phyloP scores from a whole-genome alignment of 2,329 filamentous ascomycete genomes.

The Tolypocladium tundrense region DNA sequence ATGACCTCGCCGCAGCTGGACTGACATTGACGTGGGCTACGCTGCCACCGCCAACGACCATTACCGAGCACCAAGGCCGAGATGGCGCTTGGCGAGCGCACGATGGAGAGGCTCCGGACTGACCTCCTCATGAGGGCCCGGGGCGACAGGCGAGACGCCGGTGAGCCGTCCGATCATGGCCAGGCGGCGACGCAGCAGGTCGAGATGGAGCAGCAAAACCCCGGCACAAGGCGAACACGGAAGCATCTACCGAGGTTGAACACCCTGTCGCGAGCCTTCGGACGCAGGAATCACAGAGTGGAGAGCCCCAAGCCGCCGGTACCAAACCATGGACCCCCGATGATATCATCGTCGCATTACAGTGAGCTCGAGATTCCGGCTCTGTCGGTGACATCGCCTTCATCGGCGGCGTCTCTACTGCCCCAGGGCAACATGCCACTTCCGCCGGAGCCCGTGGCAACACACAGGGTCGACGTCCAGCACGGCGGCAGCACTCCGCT shows the following conservation, averaged over 20 bases:
- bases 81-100: conserved; percentile 11
- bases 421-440: background rate
- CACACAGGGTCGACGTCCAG: background rate
- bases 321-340: conserved; percentile 2
- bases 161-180: background rate
- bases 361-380: background rate
- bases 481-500: background rate
- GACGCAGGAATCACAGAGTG: background rate
- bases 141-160: conserved; percentile 12
- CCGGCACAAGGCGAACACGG: background rate
- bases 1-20: background rate
- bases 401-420: background rate
- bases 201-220: background rate
- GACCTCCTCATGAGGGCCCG: conserved; percentile 21
- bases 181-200: background rate
- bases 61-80: background rate
- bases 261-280: conserved; percentile 9
- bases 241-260: background rate
- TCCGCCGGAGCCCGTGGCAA: conserved; percentile 8
- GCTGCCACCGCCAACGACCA: background rate
- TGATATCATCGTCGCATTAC: background rate
- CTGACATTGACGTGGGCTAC: background rate
- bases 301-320: conserved; percentile 39
- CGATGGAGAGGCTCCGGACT: conserved; percentile 21
- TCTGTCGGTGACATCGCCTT: background rate